phyloP scores from a whole-genome alignment of 768 basidiomycete species.

The Mycena chlorophos region DNA sequence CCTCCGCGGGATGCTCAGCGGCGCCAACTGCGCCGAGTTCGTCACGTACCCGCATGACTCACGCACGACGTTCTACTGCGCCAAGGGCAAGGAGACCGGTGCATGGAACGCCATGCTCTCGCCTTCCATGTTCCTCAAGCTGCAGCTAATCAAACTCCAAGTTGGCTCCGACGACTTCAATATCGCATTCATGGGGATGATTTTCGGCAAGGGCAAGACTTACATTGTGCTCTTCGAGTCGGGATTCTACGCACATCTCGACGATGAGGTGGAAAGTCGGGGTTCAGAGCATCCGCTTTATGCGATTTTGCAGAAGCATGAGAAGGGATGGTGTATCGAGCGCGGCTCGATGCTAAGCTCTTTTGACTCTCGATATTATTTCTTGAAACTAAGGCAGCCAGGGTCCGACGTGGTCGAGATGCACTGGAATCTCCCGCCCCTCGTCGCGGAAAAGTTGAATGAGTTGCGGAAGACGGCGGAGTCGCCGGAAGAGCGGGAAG shows the following conservation, averaged over 20 bases:
- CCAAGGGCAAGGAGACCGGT: conserved; percentile 7
- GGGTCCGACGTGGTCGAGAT: conserved; percentile 2
- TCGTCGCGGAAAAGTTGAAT: not conserved
- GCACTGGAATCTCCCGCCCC: conserved; percentile 14
- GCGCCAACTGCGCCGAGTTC: conserved; percentile 10
- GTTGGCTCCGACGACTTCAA: conserved; percentile 6
- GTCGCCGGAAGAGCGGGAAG: conserved; percentile 2
- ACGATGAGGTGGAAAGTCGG: not conserved
- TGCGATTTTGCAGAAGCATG: conserved; percentile 5
- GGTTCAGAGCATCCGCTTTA: conserved; percentile 6
- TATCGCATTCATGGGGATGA: conserved; percentile 4
- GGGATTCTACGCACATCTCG: conserved; percentile 7
- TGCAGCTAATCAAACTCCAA: not conserved
- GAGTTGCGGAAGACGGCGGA: conserved; percentile 4
- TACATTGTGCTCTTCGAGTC: not conserved
- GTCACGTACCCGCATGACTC: conserved; percentile 8
- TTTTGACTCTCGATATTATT: conserved; percentile 14
- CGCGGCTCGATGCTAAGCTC: conserved; percentile 15
- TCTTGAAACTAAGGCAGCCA: conserved; percentile 9
- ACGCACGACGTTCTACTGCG: not conserved
- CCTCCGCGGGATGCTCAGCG: conserved; percentile 6
- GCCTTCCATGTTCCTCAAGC: not conserved
- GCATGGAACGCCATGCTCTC: conserved; percentile 4
- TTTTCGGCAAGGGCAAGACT: conserved; percentile 10
- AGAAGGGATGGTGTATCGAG: conserved; percentile 13